Conservation (phyloP, 768 basidiomycete genomes). For the Tylopilus cervinicoccineus region DNA sequence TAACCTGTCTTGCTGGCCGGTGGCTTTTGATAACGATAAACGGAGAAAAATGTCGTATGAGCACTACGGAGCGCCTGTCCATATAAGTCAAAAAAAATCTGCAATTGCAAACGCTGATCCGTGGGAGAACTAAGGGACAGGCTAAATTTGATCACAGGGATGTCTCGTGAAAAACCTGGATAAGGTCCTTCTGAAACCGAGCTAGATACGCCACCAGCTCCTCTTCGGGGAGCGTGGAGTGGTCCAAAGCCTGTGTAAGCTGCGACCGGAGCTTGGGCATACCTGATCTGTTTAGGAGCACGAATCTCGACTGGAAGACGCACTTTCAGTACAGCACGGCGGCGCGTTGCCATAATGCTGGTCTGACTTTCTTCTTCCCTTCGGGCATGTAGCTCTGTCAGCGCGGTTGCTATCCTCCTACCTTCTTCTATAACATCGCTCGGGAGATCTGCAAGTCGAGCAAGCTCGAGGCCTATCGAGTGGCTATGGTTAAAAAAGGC, state of each 20-base stretch:
- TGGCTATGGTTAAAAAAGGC: not conserved
- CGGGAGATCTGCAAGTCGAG: conserved; percentile 84
- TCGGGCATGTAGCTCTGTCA: conserved; percentile 55
- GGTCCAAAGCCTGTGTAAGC: conserved; percentile 65
- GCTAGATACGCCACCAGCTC: conserved; percentile 65
- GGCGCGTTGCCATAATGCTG: conserved; percentile 51
- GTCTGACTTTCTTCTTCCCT: conserved; percentile 61
- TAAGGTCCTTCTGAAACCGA: conserved; percentile 68
- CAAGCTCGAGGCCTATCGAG: conserved; percentile 78
- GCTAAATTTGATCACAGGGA: conserved; percentile 9
- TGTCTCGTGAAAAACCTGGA: conserved; percentile 40
- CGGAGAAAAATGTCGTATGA: too few species aligned
- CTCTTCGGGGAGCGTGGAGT: conserved; percentile 69
- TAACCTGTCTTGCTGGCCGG: conserved; percentile 10
- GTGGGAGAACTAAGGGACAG: not conserved
- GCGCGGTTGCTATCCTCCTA: conserved; percentile 52
- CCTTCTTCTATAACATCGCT: conserved; percentile 61
- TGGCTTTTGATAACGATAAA: conserved; percentile 18
- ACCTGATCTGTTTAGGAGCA: not conserved
- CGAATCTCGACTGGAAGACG: not conserved
- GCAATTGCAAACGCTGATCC: conserved; percentile 4
- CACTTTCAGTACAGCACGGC: conserved; percentile 70
- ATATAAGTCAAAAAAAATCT: not conserved
- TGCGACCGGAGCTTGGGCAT: conserved; percentile 63
- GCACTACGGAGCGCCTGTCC: too few species aligned